phyloP scores from a whole-genome alignment of 129 eudicot genomes.

The Chrysanthemum lavandulifolium region DNA sequence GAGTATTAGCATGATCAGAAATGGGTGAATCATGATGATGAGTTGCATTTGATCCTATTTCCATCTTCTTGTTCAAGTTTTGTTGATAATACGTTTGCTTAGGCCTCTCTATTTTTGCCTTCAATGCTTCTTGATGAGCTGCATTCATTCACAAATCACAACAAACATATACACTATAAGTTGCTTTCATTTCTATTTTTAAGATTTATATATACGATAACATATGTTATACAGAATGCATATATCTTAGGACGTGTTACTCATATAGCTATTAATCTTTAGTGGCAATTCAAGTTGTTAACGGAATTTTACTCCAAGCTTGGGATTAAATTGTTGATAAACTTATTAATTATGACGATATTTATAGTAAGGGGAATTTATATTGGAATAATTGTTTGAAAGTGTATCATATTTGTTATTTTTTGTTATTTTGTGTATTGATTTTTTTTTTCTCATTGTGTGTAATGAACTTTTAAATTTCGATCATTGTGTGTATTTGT shows the following conservation, averaged over 20 bases:
- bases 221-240: no score
- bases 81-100: constrained; percentile 72
- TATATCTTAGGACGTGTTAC: no score
- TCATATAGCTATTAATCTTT: background rate
- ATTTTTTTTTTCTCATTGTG: no score
- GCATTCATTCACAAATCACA: constrained; percentile 13
- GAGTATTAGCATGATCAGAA: constrained; percentile 33
- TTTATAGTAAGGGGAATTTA: background rate
- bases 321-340: background rate
- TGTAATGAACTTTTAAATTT: no score
- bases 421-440: no score
- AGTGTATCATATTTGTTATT: no score
- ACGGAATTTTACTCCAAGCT: background rate
- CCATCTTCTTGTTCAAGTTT: constrained; percentile 54
- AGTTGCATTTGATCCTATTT: constrained; percentile 32
- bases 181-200: background rate
- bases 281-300: background rate
- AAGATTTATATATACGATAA: no score
- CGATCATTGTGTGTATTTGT: no score
- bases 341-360: background rate
- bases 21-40: constrained; percentile 36
- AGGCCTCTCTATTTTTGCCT: constrained; percentile 85
- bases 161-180: no score
- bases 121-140: constrained; percentile 98
- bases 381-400: background rate